Percentiles rank a stretch among this genome's conserved stretches.
Conservation (phyloP, 2,329 filamentous ascomycete genomes). For the Raffaelea arxii region DNA sequence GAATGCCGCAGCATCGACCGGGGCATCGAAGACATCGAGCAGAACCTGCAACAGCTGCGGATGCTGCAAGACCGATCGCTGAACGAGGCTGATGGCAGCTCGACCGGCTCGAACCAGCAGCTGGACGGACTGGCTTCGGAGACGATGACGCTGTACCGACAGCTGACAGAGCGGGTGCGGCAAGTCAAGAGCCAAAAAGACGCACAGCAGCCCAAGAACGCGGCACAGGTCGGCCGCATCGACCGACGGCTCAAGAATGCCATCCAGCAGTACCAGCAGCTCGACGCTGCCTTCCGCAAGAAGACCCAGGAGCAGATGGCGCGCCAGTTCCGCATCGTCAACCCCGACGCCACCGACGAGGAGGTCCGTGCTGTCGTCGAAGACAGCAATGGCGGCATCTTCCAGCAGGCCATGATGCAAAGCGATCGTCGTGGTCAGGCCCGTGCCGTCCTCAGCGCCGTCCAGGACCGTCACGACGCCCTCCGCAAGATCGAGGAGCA, state of each 20-base stretch:
- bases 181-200: constrained; percentile 69
- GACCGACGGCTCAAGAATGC: constrained; percentile 71
- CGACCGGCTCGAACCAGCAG: constrained; percentile 55
- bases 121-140: constrained; percentile 66
- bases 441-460: constrained; percentile 66
- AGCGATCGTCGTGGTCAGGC: constrained; percentile 75
- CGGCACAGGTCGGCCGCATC: constrained; percentile 69
- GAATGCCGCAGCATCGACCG: constrained; percentile 73
- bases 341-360: constrained; percentile 66
- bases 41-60: constrained; percentile 61
- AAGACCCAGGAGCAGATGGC: constrained; percentile 75
- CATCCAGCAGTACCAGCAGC: constrained; percentile 71
- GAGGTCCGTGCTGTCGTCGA: constrained; percentile 74
- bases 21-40: constrained; percentile 65
- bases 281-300: constrained; percentile 72
- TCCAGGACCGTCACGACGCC: constrained; percentile 73
- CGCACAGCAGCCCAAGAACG: constrained; percentile 62
- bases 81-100: constrained; percentile 61
- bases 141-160: constrained; percentile 75
- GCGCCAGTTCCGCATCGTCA: constrained; percentile 83
- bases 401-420: constrained; percentile 77
- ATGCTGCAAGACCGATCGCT: constrained; percentile 63
- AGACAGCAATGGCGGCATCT: constrained; percentile 62
- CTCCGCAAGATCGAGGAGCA: constrained; percentile 89
- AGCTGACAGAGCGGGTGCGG: constrained; percentile 69